Base-by-base conservation (phyloP, 23 red algal species). In the Rhodosorus marinus region DNA sequence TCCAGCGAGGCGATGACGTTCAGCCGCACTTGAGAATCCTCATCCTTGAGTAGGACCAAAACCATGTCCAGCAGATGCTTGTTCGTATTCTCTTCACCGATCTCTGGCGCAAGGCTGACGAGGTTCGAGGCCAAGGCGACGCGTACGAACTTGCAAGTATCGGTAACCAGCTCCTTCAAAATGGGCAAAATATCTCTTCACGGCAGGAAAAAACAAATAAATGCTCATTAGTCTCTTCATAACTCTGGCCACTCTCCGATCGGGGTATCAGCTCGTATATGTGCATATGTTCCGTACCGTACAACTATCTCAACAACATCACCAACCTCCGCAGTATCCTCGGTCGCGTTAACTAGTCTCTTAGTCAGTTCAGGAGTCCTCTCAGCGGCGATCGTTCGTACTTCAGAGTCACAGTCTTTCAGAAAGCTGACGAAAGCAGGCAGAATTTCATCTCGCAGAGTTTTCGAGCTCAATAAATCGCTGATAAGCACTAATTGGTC, bases 1-100 rank as follows among this genome's bases (percentile, higher is more conserved):
- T 95, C 88, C 64, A 95, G 64, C 8, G 61, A 55, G 15, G 78
- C 48, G 55, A 95, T 95, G 54, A 95, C 80, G 66, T 78, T 79
- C 43, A 95, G 47, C 19, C 88, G 70, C 21, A 95, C 88, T 35
- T 95, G 78, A 2, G 88, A 71, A 33, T 51, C 72, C 35, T 95
- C 88, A 74, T 95, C 88, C 54, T 95, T 83, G 11, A 95, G 52
- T 5, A 95, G 57, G 14, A 68, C 62, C 4, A 95, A 32, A 31
- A 95, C 72, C 24, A 95, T 52, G 45, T 78, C 65, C 8, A 95
- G 67, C 3, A 95, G 43, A 9, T 66, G 49, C 17, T 49, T 69
- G 3, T 66, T 49, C 25, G 88, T 84, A 14, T 64, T 41, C 15
- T 64, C 66, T 15, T 50, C 55, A 15, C 77, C 88, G 23, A 83